Conservation (phyloP, 768 basidiomycete species). For the Sarcomyxa edulis region DNA sequence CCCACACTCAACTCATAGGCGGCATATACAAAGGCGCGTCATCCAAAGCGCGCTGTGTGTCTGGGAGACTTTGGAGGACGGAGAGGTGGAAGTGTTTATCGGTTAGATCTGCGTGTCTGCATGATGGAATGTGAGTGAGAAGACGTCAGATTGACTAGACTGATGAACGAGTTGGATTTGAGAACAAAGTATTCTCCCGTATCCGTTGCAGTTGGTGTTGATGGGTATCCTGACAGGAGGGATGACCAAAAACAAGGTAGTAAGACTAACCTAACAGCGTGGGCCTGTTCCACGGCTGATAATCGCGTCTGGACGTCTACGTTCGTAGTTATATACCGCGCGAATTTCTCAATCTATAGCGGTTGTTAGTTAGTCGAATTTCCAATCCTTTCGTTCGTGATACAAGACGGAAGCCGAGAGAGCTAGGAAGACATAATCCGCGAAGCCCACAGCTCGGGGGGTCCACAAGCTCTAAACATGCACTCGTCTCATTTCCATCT, state of each 20-base stretch:
- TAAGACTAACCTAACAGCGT: conserved; percentile 64
- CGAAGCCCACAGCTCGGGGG: conserved; percentile 84
- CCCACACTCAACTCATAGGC: conserved; percentile 56
- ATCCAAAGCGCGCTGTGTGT: conserved; percentile 69
- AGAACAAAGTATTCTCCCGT: neutral
- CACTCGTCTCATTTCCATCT: no score
- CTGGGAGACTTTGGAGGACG: conserved; percentile 80
- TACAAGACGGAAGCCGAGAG: neutral
- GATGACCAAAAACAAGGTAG: no score
- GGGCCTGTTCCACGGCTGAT: conserved; percentile 76
- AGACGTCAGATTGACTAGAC: neutral
- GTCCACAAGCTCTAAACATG: no score
- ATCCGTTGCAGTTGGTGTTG: no score
- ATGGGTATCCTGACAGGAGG: no score
- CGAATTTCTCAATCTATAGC: conserved; percentile 79
- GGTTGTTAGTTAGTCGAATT: neutral
- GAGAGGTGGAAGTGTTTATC: conserved; percentile 77
- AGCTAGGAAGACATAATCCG: conserved; percentile 1
- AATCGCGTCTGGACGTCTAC: conserved; percentile 72
- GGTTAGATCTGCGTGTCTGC: conserved; percentile 71
- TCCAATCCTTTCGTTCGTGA: no score
- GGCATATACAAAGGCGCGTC: conserved; percentile 68
- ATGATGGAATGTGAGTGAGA: conserved; percentile 1
- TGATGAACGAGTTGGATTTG: neutral
- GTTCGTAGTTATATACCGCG: conserved; percentile 69